Evolutionary conservation across 257 asterid species (phyloP).

Genomic region (Solanum pimpinellifolium): DNA sequence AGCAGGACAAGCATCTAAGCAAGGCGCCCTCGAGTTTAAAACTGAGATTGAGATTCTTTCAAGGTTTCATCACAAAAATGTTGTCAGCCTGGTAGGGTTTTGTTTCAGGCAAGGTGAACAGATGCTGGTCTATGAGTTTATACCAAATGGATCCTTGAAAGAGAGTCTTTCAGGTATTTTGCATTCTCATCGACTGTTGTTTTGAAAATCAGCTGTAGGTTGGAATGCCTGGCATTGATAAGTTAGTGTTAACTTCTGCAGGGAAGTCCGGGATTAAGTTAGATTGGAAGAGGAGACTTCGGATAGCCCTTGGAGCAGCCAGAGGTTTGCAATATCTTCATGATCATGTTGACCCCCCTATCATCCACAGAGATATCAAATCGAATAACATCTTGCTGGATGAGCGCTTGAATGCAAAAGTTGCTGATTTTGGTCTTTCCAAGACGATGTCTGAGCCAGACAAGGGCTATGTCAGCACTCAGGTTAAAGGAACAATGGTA

Average conservation of each 20-base stretch:
- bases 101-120: conserved; percentile 7
- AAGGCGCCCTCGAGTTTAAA: conserved; percentile 6
- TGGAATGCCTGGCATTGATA: not conserved
- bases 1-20: conserved; percentile 6
- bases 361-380: conserved; percentile 10
- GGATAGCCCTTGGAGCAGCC: conserved; percentile 6
- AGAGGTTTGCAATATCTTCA: conserved; percentile 7
- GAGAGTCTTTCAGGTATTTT: conserved; percentile 4
- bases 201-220: not conserved
- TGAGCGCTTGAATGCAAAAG: not conserved
- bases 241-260: not conserved
- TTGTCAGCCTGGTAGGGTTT: conserved; percentile 9
- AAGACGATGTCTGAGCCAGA: conserved; percentile 1
- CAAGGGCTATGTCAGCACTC: conserved; percentile 4
- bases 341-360: conserved; percentile 8
- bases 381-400: conserved; percentile 6
- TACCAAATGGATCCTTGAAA: conserved; percentile 1
- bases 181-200: not conserved
- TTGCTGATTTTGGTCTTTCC: conserved; percentile 13
- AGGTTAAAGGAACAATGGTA: conserved; percentile 12
- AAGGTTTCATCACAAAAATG: conserved; percentile 8
- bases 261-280: not conserved
- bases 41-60: conserved; percentile 10
- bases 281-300: conserved; percentile 5
- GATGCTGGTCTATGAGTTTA: conserved; percentile 3